Evolutionary conservation across 805 yeast species (phyloP).

Genomic region (Cyberlindnera misumaiensis): DNA sequence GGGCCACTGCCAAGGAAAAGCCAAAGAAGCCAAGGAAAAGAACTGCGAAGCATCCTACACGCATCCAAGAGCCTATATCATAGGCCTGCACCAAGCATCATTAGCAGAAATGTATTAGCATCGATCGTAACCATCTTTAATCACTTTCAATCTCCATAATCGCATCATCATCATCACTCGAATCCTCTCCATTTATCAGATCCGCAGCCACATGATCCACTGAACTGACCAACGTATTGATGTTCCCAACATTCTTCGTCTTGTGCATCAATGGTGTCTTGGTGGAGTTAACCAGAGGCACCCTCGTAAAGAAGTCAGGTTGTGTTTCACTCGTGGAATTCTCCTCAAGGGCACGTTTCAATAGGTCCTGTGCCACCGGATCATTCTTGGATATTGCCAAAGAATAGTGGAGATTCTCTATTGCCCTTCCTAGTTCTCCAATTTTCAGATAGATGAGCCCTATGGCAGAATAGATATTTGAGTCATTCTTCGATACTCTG

Average conservation of each 20-base stretch:
- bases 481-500: slow-evolving; percentile 60
- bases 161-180: slow-evolving; percentile 36
- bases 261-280: slow-evolving; percentile 25
- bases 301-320: slow-evolving; percentile 23
- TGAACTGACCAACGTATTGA: slow-evolving; percentile 12
- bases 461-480: slow-evolving; percentile 74
- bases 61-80: not conserved
- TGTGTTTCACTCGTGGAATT: slow-evolving; percentile 26
- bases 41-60: not conserved
- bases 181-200: slow-evolving; percentile 24
- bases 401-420: slow-evolving; percentile 73
- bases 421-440: slow-evolving; percentile 58
- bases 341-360: slow-evolving; percentile 69
- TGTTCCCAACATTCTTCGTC: not conserved
- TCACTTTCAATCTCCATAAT: slow-evolving; percentile 59
- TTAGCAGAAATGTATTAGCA: not conserved
- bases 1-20: not conserved
- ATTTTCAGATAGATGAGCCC: slow-evolving; percentile 75
- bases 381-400: slow-evolving; percentile 74
- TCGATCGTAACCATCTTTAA: slow-evolving; percentile 11
- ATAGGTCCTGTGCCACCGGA: slow-evolving; percentile 74
- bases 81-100: not conserved
- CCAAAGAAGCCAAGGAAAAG: not conserved
- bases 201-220: slow-evolving; percentile 23
- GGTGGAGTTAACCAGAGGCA: slow-evolving; percentile 22